A percentile compares a stretch with the other conserved stretches of the same genome.
Evolutionary conservation across 2,329 filamentous ascomycete genomes (phyloP).

Genomic region (Phaeomoniella chlamydospora): DNA sequence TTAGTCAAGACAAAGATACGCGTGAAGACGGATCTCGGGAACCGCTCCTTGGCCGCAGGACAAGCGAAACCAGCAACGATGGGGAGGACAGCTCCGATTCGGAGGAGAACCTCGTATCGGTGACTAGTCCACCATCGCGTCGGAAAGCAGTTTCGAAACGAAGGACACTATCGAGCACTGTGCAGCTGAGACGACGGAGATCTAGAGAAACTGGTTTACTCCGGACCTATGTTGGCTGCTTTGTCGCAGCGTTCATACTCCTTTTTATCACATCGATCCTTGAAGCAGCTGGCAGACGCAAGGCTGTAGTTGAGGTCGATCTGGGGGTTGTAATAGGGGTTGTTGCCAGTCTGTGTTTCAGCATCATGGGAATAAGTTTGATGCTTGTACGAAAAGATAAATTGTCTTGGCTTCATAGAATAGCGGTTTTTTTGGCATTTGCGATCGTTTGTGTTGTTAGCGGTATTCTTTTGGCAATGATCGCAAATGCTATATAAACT

Average conservation of each 20-base stretch:
- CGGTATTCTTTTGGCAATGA: neutral
- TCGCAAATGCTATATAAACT: neutral
- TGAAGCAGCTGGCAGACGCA: conserved; percentile 52
- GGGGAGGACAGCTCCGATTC: neutral
- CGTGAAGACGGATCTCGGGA: conserved; percentile 15
- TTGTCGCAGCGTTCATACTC: conserved; percentile 46
- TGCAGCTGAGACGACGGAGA: conserved; percentile 11
- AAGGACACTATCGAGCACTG: neutral
- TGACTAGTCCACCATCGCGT: neutral
- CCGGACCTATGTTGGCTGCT: conserved; percentile 37
- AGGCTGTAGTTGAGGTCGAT: conserved; percentile 57
- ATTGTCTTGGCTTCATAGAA: conserved; percentile 27
- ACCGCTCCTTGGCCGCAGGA: neutral
- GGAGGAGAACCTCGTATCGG: too few species aligned
- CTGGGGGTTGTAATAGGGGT: conserved; percentile 57
- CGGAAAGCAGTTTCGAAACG: neutral
- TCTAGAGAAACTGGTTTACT: conserved; percentile 42
- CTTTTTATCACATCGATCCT: conserved; percentile 51
- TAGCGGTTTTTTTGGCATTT: conserved; percentile 30
- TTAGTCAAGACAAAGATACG: neutral
- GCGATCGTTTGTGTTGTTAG: conserved; percentile 22
- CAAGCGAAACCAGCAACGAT: neutral
- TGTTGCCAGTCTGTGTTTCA: conserved; percentile 50
- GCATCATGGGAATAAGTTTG: conserved; percentile 45
- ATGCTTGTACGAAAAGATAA: conserved; percentile 37